phyloP scores from a whole-genome alignment of 768 basidiomycete species.

The Saitozyma sp. region DNA sequence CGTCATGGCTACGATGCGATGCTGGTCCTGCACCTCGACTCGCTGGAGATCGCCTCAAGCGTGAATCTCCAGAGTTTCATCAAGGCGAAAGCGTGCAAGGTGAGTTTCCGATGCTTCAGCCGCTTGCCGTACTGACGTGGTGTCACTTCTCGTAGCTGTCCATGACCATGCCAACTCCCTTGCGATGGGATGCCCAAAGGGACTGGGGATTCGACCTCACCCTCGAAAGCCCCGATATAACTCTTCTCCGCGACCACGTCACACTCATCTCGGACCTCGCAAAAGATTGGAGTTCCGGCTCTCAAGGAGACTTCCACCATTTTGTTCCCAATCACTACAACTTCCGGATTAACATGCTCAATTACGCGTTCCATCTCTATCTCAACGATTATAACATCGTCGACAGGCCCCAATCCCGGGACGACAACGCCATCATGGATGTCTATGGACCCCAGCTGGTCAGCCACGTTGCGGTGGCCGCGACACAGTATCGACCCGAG shows the following conservation, averaged over 20 bases:
- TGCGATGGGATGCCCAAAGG: constrained; percentile 77
- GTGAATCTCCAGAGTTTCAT: constrained; percentile 83
- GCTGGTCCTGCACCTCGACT: constrained; percentile 79
- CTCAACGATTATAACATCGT: constrained; percentile 97
- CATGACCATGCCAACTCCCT: constrained; percentile 66
- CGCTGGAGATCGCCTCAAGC: constrained; percentile 74
- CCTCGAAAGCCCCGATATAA: constrained; percentile 70
- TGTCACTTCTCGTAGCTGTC: constrained; percentile 18
- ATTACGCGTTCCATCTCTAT: constrained; percentile 76
- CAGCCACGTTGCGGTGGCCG: constrained; percentile 62
- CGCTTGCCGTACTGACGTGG: not conserved
- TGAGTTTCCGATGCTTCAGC: constrained; percentile 50
- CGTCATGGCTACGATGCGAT: constrained; percentile 73
- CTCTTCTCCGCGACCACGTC: constrained; percentile 85
- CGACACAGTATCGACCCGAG: constrained; percentile 71
- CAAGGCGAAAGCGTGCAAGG: constrained; percentile 73
- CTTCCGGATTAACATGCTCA: constrained; percentile 68
- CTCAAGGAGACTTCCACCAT: constrained; percentile 72
- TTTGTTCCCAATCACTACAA: constrained; percentile 81
- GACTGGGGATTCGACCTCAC: constrained; percentile 76
- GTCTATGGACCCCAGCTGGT: constrained; percentile 63
- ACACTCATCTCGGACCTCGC: constrained; percentile 92
- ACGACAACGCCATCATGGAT: constrained; percentile 85
- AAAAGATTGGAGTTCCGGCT: constrained; percentile 85
- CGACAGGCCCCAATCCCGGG: constrained; percentile 73